Conservation (phyloP, 768 basidiomycete species). For the Russula sp. region DNA sequence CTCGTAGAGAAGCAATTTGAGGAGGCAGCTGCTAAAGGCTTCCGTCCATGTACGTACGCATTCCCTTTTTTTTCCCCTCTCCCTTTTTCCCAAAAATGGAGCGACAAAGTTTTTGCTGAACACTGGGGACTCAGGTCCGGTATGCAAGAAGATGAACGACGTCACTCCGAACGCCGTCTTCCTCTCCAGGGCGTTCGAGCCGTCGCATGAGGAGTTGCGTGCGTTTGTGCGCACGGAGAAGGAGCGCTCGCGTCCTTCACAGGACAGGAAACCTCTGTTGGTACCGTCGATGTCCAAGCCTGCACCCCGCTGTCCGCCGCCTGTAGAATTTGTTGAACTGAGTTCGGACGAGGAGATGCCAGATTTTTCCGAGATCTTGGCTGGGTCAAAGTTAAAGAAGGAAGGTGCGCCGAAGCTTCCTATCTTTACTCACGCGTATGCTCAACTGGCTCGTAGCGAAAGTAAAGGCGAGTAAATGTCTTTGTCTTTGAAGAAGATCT, state of each 20-base stretch:
- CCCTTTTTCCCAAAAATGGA: background rate
- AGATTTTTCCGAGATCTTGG: conserved; percentile 38
- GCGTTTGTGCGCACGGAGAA: conserved; percentile 30
- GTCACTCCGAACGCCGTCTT: conserved; percentile 46
- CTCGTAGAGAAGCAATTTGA: conserved; percentile 51
- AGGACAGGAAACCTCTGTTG: background rate
- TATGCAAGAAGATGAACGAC: conserved; percentile 61
- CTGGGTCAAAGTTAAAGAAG: conserved; percentile 10
- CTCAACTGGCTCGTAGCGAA: background rate
- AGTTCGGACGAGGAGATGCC: conserved; percentile 43
- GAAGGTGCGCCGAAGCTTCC: background rate
- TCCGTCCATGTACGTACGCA: conserved; percentile 44
- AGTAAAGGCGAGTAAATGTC: background rate
- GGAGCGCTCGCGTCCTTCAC: conserved; percentile 1
- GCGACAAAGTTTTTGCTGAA: background rate
- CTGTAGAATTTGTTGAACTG: conserved; percentile 20
- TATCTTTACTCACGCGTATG: background rate
- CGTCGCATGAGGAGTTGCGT: conserved; percentile 49
- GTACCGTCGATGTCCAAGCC: conserved; percentile 21
- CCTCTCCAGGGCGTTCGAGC: conserved; percentile 60
- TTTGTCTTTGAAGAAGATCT: background rate
- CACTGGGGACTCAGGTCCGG: conserved; percentile 42
- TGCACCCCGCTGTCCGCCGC: conserved; percentile 5
- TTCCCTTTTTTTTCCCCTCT: background rate
- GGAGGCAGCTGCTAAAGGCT: conserved; percentile 46